phyloP scores from a whole-genome alignment of 2,329 filamentous ascomycete species.

The Neofusicoccum umdonicola region DNA sequence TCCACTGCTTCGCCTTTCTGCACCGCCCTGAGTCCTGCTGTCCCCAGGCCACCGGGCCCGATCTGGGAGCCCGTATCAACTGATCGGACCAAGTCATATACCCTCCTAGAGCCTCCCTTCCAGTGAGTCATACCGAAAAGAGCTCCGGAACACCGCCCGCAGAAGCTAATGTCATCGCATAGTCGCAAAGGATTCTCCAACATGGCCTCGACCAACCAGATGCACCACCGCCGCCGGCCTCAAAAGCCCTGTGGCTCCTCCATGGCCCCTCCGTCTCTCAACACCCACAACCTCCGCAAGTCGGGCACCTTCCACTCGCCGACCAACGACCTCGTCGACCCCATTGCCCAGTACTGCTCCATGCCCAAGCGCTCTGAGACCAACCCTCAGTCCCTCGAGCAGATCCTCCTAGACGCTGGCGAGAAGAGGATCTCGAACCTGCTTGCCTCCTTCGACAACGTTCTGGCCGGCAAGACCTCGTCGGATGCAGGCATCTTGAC shows the following conservation, averaged over 20 bases:
- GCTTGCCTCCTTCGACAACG: slow-evolving; percentile 46
- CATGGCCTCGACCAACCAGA: slow-evolving; percentile 38
- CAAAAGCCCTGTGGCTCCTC: slow-evolving; percentile 32
- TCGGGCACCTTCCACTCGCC: slow-evolving; percentile 49
- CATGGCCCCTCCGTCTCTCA: slow-evolving; percentile 27
- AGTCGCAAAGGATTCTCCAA: slow-evolving; percentile 20
- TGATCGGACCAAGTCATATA: slow-evolving; percentile 3
- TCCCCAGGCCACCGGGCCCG: background rate
- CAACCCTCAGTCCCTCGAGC: slow-evolving; percentile 48
- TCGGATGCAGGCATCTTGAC: slow-evolving; percentile 39
- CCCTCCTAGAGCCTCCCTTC: background rate
- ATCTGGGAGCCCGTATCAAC: background rate
- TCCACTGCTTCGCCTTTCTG: slow-evolving; percentile 10
- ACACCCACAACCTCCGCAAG: slow-evolving; percentile 46
- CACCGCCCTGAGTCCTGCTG: background rate
- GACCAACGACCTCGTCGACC: slow-evolving; percentile 40
- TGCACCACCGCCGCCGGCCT: slow-evolving; percentile 48
- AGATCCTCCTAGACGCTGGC: slow-evolving; percentile 46
- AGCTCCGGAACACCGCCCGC: background rate
- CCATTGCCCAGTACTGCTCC: slow-evolving; percentile 37
- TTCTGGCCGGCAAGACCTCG: slow-evolving; percentile 35
- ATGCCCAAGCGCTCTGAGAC: slow-evolving; percentile 50
- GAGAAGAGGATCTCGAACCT: slow-evolving; percentile 46
- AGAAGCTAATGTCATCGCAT: slow-evolving; percentile 2
- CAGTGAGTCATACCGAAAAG: slow-evolving; percentile 13